Conservation (phyloP, 2,329 filamentous ascomycete genomes). For the Aureobasidium sp. region DNA sequence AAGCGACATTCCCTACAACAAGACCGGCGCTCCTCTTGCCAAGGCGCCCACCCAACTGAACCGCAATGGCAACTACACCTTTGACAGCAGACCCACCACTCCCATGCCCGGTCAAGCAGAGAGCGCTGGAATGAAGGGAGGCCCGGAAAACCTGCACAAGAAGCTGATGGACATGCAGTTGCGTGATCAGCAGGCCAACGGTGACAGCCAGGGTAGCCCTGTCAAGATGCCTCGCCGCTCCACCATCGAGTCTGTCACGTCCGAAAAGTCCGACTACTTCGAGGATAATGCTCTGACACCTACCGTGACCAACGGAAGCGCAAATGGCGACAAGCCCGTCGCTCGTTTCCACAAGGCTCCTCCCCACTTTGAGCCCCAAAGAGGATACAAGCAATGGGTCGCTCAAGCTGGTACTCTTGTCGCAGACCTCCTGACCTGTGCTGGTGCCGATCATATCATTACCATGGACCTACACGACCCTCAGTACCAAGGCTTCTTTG, state of each 20-base stretch:
- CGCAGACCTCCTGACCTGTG: conserved; percentile 88
- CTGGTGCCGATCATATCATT: conserved; percentile 92
- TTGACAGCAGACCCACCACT: conserved; percentile 85
- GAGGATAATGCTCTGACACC: conserved; percentile 20
- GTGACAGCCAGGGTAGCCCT: conserved; percentile 11
- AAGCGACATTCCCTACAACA: conserved; percentile 95
- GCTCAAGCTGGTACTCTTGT: conserved; percentile 93
- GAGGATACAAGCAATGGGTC: conserved; percentile 97
- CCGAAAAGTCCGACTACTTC: conserved; percentile 25
- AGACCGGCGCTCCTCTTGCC: conserved; percentile 78
- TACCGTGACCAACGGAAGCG: conserved; percentile 34
- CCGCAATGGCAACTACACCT: conserved; percentile 60
- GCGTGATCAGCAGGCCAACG: conserved; percentile 47
- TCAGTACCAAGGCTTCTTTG: conserved; percentile 98
- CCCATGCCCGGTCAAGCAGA: conserved; percentile 66
- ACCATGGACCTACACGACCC: conserved; percentile 96
- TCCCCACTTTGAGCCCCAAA: conserved; percentile 66
- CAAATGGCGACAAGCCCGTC: conserved; percentile 54
- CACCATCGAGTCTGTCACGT: conserved; percentile 27
- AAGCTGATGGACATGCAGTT: conserved; percentile 63
- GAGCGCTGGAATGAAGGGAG: conserved; percentile 59
- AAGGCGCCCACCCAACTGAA: conserved; percentile 52
- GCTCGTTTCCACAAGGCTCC: conserved; percentile 41
- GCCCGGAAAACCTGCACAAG: conserved; percentile 63
- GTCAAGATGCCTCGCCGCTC: conserved; percentile 17